Base-by-base conservation (phyloP, 768 basidiomycete species). In the Gloeostereum incarnatum region DNA sequence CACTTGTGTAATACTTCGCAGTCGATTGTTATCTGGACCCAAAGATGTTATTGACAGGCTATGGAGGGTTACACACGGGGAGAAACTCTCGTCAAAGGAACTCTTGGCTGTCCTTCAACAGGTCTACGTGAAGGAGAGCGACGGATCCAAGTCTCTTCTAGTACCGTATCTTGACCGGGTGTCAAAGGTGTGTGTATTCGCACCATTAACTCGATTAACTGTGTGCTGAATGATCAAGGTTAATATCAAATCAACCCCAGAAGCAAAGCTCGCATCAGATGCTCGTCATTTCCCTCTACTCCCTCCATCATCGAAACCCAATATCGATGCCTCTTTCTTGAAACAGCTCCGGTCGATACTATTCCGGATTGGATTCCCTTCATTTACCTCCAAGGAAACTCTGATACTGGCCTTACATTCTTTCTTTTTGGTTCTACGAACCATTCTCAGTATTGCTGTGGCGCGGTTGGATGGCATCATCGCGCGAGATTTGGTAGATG, bases 401-500 rank as follows among this genome's bases (percentile, higher is more conserved):
- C 62, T 81, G 22, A 66, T 96, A 24, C 66, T 97, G 13, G 58
- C 73, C 5, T 56, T 81, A 0, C 93, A 97, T 58, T 88, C 88
- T 0, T 72, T 71, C 40, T 97, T 97, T 59, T 71, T 98, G 38
- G 72, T 97, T 2, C 58, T 87, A 18, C 63, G 94, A 26, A 96
- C 94, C 0, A 73, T 93, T 2, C 68, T 98, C 16, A 92, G 88
- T 48, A 76, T 98, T 3, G 74, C 75, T 5, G 93, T 94, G 0
- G 94, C 94, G 2, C 69, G 75, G 35, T 65, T 98, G 2, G 94
- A 98, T 51, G 94, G 94, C 9, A 63, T 78, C 38, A 85, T 98
- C 46, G 94, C 94, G 3, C 62, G 87, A 36, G 85, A 92, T 57
- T 61, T 98, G 43, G 92, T 86, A 40, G 31, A 64, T 55, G 26